A percentile compares a stretch with the other conserved stretches of the same genome.
phyloP scores from a whole-genome alignment of 148 eudicot genomes.

The Rhododendron simsii region DNA sequence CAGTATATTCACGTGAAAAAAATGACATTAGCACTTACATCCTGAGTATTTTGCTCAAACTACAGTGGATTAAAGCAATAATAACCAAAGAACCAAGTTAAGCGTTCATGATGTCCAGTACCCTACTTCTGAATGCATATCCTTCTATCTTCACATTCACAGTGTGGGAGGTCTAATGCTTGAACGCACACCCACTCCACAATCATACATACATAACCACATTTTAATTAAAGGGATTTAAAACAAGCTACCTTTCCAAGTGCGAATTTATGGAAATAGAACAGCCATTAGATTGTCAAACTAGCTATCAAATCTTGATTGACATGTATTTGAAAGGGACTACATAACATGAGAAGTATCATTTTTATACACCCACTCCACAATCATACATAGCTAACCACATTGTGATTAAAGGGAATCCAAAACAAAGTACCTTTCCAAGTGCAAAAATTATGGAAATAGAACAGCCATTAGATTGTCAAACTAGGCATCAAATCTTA shows the following conservation, averaged over 20 bases:
- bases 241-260: neutral
- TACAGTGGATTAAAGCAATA: neutral
- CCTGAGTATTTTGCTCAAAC: neutral
- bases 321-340: neutral
- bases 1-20: neutral
- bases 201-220: neutral
- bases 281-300: neutral
- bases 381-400: neutral
- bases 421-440: neutral
- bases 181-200: neutral
- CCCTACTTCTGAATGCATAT: neutral
- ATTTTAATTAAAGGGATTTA: neutral
- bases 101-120: neutral
- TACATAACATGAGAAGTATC: neutral
- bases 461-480: neutral
- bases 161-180: neutral
- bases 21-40: neutral
- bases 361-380: neutral
- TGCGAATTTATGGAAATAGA: neutral
- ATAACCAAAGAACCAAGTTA: neutral
- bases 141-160: neutral
- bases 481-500: neutral
- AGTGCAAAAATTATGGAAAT: neutral
- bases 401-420: neutral
- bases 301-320: neutral